A percentile compares a stretch with the other conserved stretches of the same genome.
Evolutionary conservation across 2,329 filamentous ascomycete genomes (phyloP).

Genomic region (Ciborinia camelliae): DNA sequence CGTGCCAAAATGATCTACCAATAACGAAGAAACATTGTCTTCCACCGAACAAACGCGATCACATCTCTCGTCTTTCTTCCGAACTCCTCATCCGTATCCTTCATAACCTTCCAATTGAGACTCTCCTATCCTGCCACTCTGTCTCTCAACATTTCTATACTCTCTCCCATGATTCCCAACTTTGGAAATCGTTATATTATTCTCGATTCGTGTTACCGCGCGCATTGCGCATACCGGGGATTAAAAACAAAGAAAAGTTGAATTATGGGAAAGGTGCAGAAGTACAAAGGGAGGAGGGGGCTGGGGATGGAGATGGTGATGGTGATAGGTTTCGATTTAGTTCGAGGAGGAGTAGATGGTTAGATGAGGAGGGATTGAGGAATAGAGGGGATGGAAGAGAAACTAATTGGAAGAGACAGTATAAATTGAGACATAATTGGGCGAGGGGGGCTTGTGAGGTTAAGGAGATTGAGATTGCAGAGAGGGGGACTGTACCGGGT

Average conservation of each 20-base stretch:
- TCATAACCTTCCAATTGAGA: constrained; percentile 66
- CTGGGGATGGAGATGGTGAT: constrained; percentile 21
- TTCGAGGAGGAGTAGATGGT: constrained; percentile 50
- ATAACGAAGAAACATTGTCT: constrained; percentile 27
- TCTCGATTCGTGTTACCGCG: constrained; percentile 80
- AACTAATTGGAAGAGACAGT: constrained; percentile 84
- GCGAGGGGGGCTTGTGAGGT: constrained; percentile 75
- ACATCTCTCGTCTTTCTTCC: constrained; percentile 73
- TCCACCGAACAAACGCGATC: constrained; percentile 46
- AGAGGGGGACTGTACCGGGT: constrained; percentile 46
- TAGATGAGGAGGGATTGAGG: constrained; percentile 40
- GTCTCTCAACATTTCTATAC: constrained; percentile 73
- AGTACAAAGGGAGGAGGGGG: background rate
- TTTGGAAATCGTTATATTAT: constrained; percentile 92
- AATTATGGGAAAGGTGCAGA: background rate
- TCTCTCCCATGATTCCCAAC: constrained; percentile 74
- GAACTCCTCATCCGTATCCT: constrained; percentile 85
- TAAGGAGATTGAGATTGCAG: constrained; percentile 59
- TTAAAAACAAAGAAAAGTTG: constrained; percentile 42
- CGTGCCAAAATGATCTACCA: background rate
- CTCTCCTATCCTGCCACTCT: constrained; percentile 59
- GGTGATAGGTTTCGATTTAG: constrained; percentile 31
- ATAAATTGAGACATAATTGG: constrained; percentile 90
- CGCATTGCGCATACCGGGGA: constrained; percentile 70
- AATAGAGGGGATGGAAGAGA: constrained; percentile 33